phyloP scores from a whole-genome alignment of 169 alveolate genomes.

The Babesia sp. region DNA sequence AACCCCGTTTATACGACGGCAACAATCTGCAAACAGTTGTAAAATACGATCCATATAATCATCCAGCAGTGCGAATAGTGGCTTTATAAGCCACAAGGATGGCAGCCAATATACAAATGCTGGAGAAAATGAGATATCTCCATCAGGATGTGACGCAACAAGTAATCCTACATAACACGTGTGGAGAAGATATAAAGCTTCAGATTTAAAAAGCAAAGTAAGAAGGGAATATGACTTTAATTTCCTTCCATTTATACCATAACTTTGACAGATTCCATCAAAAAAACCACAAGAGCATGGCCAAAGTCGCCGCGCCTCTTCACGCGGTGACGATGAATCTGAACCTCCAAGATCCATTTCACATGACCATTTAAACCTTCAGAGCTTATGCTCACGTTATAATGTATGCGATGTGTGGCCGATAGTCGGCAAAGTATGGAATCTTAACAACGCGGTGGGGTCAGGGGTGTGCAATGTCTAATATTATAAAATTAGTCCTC shows the following conservation, averaged over 20 bases:
- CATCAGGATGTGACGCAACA: conserved; percentile 20
- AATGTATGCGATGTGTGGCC: background rate
- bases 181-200: conserved; percentile 45
- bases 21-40: background rate
- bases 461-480: background rate
- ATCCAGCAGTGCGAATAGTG: conserved; percentile 29
- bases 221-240: conserved; percentile 35
- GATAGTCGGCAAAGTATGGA: background rate
- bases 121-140: background rate
- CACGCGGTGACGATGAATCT: conserved; percentile 14
- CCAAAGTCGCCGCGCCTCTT: conserved; percentile 11
- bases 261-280: conserved; percentile 8
- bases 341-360: conserved; percentile 4
- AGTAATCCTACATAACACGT: conserved; percentile 41
- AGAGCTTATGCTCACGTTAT: background rate
- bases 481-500: conserved; percentile 66
- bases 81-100: conserved; percentile 54
- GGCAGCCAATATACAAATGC: conserved; percentile 14
- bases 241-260: conserved; percentile 2
- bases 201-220: conserved; percentile 50
- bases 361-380: background rate
- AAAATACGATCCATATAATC: conserved; percentile 15
- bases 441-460: conserved; percentile 33
- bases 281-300: conserved; percentile 2
- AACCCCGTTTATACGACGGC: background rate